phyloP scores from a whole-genome alignment of 768 basidiomycete genomes.

The Tremella yokohamensis region DNA sequence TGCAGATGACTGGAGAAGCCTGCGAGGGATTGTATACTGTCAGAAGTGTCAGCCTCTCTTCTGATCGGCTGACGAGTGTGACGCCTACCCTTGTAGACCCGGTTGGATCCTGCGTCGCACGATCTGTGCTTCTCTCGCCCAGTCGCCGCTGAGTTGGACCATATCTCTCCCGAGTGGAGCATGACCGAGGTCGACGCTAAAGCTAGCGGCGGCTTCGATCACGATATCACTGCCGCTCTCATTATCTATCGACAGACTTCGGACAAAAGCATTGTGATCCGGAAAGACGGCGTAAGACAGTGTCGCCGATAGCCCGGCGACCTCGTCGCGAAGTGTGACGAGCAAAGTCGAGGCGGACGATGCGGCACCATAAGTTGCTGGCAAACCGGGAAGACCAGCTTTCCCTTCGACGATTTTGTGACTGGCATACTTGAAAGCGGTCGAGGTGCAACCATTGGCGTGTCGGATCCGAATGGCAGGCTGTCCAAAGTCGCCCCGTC shows the following conservation, averaged over 20 bases:
- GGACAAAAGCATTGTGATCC: slow-evolving; percentile 14
- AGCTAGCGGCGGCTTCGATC: slow-evolving; percentile 22
- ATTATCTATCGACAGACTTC: slow-evolving; percentile 18
- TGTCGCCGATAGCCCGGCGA: slow-evolving; percentile 10
- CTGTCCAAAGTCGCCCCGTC: slow-evolving; percentile 28
- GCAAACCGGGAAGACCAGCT: slow-evolving; percentile 19
- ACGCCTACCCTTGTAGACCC: slow-evolving; percentile 32
- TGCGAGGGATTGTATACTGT: slow-evolving; percentile 20
- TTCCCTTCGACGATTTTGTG: slow-evolving; percentile 24
- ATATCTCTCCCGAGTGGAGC: slow-evolving; percentile 23
- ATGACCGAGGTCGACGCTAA: slow-evolving; percentile 18
- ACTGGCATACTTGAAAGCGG: slow-evolving; percentile 13
- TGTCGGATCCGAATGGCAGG: slow-evolving; percentile 28
- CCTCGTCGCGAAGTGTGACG: slow-evolving; percentile 19
- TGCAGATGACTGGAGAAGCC: slow-evolving; percentile 31
- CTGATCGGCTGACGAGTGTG: background rate
- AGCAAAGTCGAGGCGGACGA: slow-evolving; percentile 17
- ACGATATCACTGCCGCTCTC: slow-evolving; percentile 14
- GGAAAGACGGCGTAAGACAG: slow-evolving; percentile 31
- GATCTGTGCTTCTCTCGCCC: slow-evolving; percentile 23
- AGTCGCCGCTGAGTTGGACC: slow-evolving; percentile 31
- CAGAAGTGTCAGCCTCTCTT: background rate
- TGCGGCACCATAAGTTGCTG: slow-evolving; percentile 22
- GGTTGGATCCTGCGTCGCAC: slow-evolving; percentile 15
- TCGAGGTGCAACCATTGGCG: slow-evolving; percentile 10